Evolutionary conservation across 2,329 filamentous ascomycete species (phyloP).

Genomic region (Endocalyx cinctus): DNA sequence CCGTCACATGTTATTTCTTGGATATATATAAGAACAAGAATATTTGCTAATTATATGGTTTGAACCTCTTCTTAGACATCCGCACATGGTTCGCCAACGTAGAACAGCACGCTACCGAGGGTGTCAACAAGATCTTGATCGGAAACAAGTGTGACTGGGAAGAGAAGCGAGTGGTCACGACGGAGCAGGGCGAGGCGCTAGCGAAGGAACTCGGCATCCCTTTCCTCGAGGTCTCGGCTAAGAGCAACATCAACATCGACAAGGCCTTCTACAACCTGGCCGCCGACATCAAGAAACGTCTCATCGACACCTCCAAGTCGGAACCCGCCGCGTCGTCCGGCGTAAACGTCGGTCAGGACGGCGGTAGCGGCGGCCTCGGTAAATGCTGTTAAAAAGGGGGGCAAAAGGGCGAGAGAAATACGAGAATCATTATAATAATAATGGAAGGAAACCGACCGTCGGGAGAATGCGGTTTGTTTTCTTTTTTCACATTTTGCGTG

Average conservation of each 20-base stretch:
- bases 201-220: slow-evolving; percentile 95
- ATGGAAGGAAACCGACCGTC: too few species aligned
- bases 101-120: slow-evolving; percentile 95
- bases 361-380: slow-evolving; percentile 50
- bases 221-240: slow-evolving; percentile 97
- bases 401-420: too few species aligned
- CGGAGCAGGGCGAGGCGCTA: slow-evolving; percentile 86
- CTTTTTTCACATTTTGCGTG: too few species aligned
- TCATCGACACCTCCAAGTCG: slow-evolving; percentile 85
- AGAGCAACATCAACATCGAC: slow-evolving; percentile 99
- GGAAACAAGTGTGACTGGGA: slow-evolving; percentile 99
- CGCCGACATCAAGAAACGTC: slow-evolving; percentile 94
- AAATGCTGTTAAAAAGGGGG: slow-evolving; percentile 69
- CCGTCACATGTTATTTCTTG: too few species aligned
- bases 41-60: too few species aligned
- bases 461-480: too few species aligned
- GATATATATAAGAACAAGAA: too few species aligned
- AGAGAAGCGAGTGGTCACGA: slow-evolving; percentile 93
- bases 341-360: slow-evolving; percentile 65
- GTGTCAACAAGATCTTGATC: slow-evolving; percentile 99
- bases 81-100: slow-evolving; percentile 99
- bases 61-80: slow-evolving; percentile 77
- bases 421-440: too few species aligned
- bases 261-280: slow-evolving; percentile 96
- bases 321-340: slow-evolving; percentile 56